Evolutionary conservation across 208 protist species (phyloP), one percentile per base, ranked within the genome.

Genomic region (Jaenimonas drosophilae): DNA sequence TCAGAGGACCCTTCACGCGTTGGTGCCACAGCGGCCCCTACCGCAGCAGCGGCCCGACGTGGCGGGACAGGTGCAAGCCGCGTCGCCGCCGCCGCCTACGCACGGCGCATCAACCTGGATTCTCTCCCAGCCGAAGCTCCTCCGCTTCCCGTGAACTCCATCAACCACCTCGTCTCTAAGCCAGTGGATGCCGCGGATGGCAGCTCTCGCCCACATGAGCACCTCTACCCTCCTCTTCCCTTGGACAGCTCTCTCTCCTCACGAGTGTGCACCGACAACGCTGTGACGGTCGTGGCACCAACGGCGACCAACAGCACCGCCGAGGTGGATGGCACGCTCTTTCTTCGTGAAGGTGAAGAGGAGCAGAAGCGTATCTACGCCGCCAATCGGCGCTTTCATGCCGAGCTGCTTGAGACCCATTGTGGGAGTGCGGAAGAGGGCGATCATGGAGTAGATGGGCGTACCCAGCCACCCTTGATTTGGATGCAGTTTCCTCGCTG

Each of bases 401-500:
- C 72, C 25, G 63, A 71, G 19, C 49, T 59, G 6, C 65, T 77
- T 4, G 45, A 25, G n/a, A 44, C n/a, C n/a, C n/a, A n/a, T n/a
- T n/a, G n/a, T n/a, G n/a, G 16, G 9, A 20, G 6, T 11, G 11
- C 6, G 32, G 20, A 24, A n/a, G 28, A 14, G 39, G 38, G 17
- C 11, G 21, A 44, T 17, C 9, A 49, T 32, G 4, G 5, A 24
- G 12, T 12, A 29, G 21, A 39, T 26, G 23, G 17, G 21, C 36
- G 3, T 3, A 11, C 43, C 9, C 19, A 21, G 12, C 47, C 39
- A 41, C 36, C 48, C 26, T 46, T 92, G 19, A 59, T 82, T 26
- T 92, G 79, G 77, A 62, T 88, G 62, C 84, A 92, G 57, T 36
- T 92, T 31, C 84, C 84, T 12, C 76, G 70, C 3, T 86, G 88